A percentile compares a stretch with the other conserved stretches of the same genome.
These are phyloP conservation scores for Nepenthes gracilis DNA, from an alignment of 148 eudicot species.

Conservation along the genomic window DNA sequence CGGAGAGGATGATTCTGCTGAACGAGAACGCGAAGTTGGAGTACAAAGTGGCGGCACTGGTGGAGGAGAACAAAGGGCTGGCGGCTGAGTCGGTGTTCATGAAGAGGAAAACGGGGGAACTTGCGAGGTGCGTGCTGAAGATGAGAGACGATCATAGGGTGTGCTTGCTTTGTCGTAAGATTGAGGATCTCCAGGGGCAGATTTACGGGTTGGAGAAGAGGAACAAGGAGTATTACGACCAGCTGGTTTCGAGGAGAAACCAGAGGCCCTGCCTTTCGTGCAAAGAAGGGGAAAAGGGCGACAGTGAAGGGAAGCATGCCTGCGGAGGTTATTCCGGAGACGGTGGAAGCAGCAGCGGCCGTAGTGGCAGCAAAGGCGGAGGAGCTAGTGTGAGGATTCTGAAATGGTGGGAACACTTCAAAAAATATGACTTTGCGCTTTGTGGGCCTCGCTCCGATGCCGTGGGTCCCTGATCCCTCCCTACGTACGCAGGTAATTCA, in stretches of 20 bases:
- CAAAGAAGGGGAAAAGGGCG: background rate
- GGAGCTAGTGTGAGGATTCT: background rate
- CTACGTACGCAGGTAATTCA: no score
- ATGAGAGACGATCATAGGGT: constrained; percentile 57
- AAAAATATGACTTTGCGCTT: background rate
- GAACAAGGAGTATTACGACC: constrained; percentile 44
- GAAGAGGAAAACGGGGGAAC: constrained; percentile 58
- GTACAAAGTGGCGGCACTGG: constrained; percentile 30
- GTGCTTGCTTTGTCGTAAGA: constrained; percentile 38
- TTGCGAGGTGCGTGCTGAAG: constrained; percentile 46
- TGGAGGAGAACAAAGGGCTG: constrained; percentile 47
- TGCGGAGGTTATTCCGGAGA: background rate
- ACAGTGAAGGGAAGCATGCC: background rate
- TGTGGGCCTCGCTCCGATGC: background rate
- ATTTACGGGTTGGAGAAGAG: constrained; percentile 50
- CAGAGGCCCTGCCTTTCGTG: background rate
- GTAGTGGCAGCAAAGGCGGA: background rate
- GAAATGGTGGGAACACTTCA: background rate
- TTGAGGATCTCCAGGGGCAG: constrained; percentile 63
- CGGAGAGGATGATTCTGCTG: constrained; percentile 56
- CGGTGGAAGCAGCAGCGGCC: background rate
- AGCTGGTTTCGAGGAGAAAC: constrained; percentile 16
- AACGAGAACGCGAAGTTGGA: constrained; percentile 55
- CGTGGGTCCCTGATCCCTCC: background rate
- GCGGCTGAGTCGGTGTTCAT: constrained; percentile 47